Base-by-base conservation (phyloP, 768 basidiomycete species). In the Rickenella mellea region DNA sequence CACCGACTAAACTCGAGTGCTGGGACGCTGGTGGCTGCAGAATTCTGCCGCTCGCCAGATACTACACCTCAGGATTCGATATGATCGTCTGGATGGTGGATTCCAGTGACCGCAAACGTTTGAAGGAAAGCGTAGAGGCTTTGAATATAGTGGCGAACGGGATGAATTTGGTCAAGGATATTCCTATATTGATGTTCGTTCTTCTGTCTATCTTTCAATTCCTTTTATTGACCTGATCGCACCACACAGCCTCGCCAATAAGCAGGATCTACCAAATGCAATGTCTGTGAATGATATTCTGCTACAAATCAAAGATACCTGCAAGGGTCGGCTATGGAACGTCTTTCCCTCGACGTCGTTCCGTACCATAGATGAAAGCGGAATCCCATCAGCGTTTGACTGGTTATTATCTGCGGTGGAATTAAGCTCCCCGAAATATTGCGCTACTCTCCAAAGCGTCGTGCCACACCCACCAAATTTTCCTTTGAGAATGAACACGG, bases 61-160 rank as follows among this genome's bases (percentile, higher is more conserved):
- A 64, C 49, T 71, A 71, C 54, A 69, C 67, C 64, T 64, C 66
- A 48, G 67, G 66, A 64, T 67, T 68, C 11, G 71, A 78, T 50
- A 78, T 75, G 26, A 60, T 82, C 53, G 70, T 83, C 49, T 82
- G 77, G 68, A 62, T 79, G n/a, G 73, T 83, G 24, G 78, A 83
- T 54, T 71, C 71, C 28, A 64, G 64, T 42, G 72, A 76, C 48
- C 56, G 64, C 39, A 67, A 71, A 27, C 61, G 69, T 32, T 59
- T 81, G 15, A 42, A 57, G 1, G 76, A 79, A 55, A 77, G 73
- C 29, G 65, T 70, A 4, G 68, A 76, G 39, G 63, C 65, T 38
- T 61, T 83, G 10, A 50, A 62, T 53, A 47, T 77, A 27, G 57
- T 60, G 50, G 61, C 65, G 47, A 62, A 65, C 43, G 65, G 66